Percentiles rank a stretch among this genome's conserved stretches.
Evolutionary conservation across 495 filamentous ascomycete genomes (phyloP).

Genomic region (Hypoxylon rickii): DNA sequence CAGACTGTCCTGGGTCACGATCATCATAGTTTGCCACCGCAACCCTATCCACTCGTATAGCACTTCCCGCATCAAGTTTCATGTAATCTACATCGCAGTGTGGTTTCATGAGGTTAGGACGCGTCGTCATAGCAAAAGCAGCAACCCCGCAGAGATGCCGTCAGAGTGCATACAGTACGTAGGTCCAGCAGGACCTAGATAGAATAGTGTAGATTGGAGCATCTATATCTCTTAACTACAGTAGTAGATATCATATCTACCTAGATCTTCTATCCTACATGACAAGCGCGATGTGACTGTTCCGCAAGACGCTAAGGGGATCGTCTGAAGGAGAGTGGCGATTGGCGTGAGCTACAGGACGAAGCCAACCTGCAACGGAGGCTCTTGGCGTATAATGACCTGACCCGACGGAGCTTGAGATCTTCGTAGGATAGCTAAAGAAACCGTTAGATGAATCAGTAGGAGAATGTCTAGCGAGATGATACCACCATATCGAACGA

Average conservation of each 20-base stretch:
- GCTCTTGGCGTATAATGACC: too few species aligned
- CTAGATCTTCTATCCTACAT: slow-evolving; percentile 16
- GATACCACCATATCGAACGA: too few species aligned
- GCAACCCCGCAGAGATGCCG: slow-evolving; percentile 4
- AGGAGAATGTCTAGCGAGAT: too few species aligned
- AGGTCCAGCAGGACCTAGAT: slow-evolving; percentile 10
- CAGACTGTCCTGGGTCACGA: too few species aligned
- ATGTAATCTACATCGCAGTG: slow-evolving; percentile 16
- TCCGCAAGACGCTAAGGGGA: neutral
- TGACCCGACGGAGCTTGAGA: too few species aligned
- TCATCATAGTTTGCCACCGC: too few species aligned
- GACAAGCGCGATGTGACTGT: slow-evolving; percentile 14
- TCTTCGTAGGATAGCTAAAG: too few species aligned
- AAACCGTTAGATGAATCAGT: too few species aligned
- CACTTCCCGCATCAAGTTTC: slow-evolving; percentile 3
- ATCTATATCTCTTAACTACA: neutral
- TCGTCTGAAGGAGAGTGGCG: neutral
- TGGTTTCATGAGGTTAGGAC: neutral
- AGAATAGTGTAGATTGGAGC: slow-evolving; percentile 9
- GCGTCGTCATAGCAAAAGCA: slow-evolving; percentile 3
- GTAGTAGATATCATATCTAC: neutral
- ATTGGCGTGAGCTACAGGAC: too few species aligned
- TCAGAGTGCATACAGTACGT: neutral
- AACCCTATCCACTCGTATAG: neutral
- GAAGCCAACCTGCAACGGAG: too few species aligned